Evolutionary conservation across 2,329 filamentous ascomycete species (phyloP).

Genomic region (Aschersonia sp.): DNA sequence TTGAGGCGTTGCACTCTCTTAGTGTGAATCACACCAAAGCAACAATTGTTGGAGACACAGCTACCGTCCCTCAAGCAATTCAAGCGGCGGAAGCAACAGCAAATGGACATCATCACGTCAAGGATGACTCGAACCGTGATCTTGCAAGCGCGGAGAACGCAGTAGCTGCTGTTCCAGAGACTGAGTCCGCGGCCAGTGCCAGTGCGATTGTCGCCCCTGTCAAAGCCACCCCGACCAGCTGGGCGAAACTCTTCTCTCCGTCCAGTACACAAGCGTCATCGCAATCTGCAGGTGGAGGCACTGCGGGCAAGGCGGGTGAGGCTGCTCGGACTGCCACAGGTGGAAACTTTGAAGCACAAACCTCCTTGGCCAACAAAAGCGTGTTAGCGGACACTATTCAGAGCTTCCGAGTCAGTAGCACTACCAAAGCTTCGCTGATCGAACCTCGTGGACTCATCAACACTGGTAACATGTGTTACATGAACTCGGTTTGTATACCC

Average conservation of each 20-base stretch:
- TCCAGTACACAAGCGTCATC: slow-evolving; percentile 9
- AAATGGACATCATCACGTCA: background rate
- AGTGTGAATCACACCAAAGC: background rate
- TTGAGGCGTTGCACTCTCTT: background rate
- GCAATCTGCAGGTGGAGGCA: slow-evolving; percentile 6
- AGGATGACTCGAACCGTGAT: slow-evolving; percentile 1
- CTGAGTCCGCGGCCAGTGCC: slow-evolving; percentile 7
- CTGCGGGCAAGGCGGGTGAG: slow-evolving; percentile 11
- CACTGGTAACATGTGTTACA: slow-evolving; percentile 98
- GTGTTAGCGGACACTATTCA: slow-evolving; percentile 66
- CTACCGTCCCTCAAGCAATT: background rate
- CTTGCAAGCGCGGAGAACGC: slow-evolving; percentile 6
- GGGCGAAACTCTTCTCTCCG: slow-evolving; percentile 25
- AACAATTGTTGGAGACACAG: background rate
- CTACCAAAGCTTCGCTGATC: slow-evolving; percentile 61
- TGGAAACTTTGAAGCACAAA: slow-evolving; percentile 15
- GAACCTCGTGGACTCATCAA: slow-evolving; percentile 91
- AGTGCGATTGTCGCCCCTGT: slow-evolving; percentile 9
- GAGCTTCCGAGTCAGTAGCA: slow-evolving; percentile 52
- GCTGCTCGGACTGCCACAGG: slow-evolving; percentile 4
- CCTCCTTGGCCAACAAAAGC: slow-evolving; percentile 30
- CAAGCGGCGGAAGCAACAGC: background rate
- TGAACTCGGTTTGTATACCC: slow-evolving; percentile 64
- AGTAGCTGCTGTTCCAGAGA: slow-evolving; percentile 7
- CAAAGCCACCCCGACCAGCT: slow-evolving; percentile 20